Percentiles rank a stretch among this genome's conserved stretches.
phyloP scores from a whole-genome alignment of 768 basidiomycete species.

The Boletus patriciae region DNA sequence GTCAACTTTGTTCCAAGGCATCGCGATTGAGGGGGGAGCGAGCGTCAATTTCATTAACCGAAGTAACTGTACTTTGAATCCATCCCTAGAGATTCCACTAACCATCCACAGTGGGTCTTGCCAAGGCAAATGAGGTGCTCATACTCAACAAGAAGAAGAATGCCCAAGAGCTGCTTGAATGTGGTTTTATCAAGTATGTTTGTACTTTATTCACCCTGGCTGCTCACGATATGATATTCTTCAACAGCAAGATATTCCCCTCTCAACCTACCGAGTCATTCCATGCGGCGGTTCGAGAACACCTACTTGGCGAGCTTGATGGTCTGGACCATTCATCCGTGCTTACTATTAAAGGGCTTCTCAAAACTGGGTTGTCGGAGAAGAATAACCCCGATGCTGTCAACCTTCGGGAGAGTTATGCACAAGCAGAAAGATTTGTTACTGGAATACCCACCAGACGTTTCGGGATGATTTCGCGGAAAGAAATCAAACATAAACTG shows the following conservation, averaged over 20 bases:
- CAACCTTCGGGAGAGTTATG: constrained; percentile 69
- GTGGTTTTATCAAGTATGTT: constrained; percentile 67
- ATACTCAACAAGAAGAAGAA: constrained; percentile 67
- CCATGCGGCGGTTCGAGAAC: constrained; percentile 49
- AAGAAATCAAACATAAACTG: constrained; percentile 67
- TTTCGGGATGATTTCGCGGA: constrained; percentile 57
- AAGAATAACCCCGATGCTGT: constrained; percentile 64
- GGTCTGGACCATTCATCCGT: constrained; percentile 59
- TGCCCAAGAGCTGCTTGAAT: constrained; percentile 55
- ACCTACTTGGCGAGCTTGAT: constrained; percentile 53
- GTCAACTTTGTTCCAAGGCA: constrained; percentile 40
- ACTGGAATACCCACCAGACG: constrained; percentile 56
- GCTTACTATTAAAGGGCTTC: constrained; percentile 51
- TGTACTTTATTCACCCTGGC: background rate
- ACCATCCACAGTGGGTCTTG: constrained; percentile 56
- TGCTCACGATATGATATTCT: constrained; percentile 1
- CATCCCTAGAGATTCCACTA: background rate
- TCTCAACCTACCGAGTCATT: constrained; percentile 51
- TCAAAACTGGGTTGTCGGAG: constrained; percentile 56
- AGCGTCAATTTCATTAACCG: constrained; percentile 68
- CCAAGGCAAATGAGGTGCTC: constrained; percentile 69
- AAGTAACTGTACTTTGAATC: constrained; percentile 41
- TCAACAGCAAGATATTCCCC: constrained; percentile 57
- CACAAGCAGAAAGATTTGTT: constrained; percentile 63
- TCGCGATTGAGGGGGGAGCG: constrained; percentile 67